These are phyloP conservation scores for Telfairia occidentalis DNA, from an alignment of 331 rosid genomes.

Conservation along the genomic window DNA sequence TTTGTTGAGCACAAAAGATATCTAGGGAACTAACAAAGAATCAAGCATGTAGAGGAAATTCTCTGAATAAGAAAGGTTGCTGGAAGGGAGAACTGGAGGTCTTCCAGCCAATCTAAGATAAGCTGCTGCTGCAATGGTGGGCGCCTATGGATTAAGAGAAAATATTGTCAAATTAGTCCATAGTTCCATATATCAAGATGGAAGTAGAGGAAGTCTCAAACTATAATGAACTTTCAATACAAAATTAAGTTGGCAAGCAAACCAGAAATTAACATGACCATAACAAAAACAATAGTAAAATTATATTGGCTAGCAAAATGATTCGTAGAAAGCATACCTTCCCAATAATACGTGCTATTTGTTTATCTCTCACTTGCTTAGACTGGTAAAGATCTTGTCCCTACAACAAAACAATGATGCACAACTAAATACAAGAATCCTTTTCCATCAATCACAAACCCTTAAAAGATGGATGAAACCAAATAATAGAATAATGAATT, in stretches of 20 bases:
- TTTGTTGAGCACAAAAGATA: neutral
- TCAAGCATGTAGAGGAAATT: conserved; percentile 92
- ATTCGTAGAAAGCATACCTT: conserved; percentile 38
- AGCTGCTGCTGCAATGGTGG: conserved; percentile 83
- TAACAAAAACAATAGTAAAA: conserved; percentile 7
- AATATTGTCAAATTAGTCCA: neutral
- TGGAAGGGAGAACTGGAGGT: conserved; percentile 83
- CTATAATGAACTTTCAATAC: neutral
- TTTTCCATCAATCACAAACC: neutral
- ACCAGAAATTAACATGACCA: neutral
- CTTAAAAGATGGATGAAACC: neutral
- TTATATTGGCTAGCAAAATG: neutral
- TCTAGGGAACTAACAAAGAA: conserved; percentile 51
- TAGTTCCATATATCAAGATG: conserved; percentile 7
- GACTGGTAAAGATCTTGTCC: conserved; percentile 68
- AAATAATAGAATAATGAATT: neutral
- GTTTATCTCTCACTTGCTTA: conserved; percentile 85
- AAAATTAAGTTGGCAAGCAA: neutral
- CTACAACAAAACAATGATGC: conserved; percentile 22
- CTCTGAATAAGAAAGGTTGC: conserved; percentile 69
- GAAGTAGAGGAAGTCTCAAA: neutral
- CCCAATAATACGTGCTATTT: conserved; percentile 73
- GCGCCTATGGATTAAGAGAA: conserved; percentile 37
- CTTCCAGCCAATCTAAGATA: conserved; percentile 84
- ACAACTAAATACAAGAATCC: neutral